Percentiles rank a stretch among this genome's conserved stretches.
phyloP scores from a whole-genome alignment of 2,329 filamentous ascomycete genomes.

The Chaetomiaceae sp. region DNA sequence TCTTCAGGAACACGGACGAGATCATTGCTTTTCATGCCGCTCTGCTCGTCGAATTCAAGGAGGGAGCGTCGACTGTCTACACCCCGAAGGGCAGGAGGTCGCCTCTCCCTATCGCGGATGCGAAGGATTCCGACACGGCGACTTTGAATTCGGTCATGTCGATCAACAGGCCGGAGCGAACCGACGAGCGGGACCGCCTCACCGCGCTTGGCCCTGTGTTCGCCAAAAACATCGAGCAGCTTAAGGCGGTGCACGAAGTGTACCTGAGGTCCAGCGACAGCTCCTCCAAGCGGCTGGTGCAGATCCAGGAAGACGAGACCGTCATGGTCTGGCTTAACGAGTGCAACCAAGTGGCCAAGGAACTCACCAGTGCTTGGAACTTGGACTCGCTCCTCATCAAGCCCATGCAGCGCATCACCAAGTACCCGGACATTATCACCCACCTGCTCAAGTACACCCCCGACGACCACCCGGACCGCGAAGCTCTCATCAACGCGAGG shows the following conservation, averaged over 20 bases:
- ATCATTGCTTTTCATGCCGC: slow-evolving; percentile 80
- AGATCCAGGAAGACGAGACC: slow-evolving; percentile 59
- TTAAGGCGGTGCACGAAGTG: slow-evolving; percentile 57
- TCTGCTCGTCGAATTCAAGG: slow-evolving; percentile 77
- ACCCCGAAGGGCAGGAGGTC: slow-evolving; percentile 53
- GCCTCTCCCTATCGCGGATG: slow-evolving; percentile 38
- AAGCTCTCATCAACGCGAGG: slow-evolving; percentile 53
- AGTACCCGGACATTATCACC: slow-evolving; percentile 83
- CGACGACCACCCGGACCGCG: slow-evolving; percentile 75
- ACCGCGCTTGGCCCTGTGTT: slow-evolving; percentile 53
- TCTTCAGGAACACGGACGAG: slow-evolving; percentile 91
- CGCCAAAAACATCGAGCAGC: slow-evolving; percentile 52
- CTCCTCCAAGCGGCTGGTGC: slow-evolving; percentile 56
- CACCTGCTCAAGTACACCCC: slow-evolving; percentile 77
- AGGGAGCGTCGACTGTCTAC: slow-evolving; percentile 75
- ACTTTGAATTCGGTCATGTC: slow-evolving; percentile 33
- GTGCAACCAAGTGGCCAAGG: slow-evolving; percentile 86
- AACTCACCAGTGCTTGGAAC: slow-evolving; percentile 91
- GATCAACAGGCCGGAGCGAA: slow-evolving; percentile 41
- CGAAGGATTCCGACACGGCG: slow-evolving; percentile 30
- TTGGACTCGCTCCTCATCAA: slow-evolving; percentile 95
- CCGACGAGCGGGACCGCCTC: slow-evolving; percentile 49
- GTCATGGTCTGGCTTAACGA: slow-evolving; percentile 85
- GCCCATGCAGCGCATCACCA: slow-evolving; percentile 88
- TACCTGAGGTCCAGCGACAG: slow-evolving; percentile 61